Base-by-base conservation (phyloP, 2,329 filamentous ascomycete genomes). In the Cladosporium phlei region DNA sequence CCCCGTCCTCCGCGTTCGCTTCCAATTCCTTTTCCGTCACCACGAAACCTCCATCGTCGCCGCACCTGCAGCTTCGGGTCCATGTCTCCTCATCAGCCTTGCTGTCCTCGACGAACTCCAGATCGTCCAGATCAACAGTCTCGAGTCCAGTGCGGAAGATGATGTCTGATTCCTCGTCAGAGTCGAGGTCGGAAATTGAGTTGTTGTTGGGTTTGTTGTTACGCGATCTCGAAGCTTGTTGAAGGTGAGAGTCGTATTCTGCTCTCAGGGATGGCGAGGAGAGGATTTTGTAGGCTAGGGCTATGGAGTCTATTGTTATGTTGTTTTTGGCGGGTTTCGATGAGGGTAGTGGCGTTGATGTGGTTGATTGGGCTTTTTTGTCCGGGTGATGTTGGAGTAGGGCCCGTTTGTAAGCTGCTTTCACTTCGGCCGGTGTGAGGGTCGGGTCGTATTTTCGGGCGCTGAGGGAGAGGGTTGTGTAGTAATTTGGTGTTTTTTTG, bases 381-480 rank as follows among this genome's bases (percentile, higher is more conserved):
- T 83, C 79, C 1, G 80, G 80, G 58, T 83, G 80, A 54, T 80
- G 69, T 20, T 63, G 61, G 4, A 83, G 68, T 19, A 83, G 67
- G 5, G 78, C 75, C 38, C 67, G 70, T 49, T 75, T 75, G 59
- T 83, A 83, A 8, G 79, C 79, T 22, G 64, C 51, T 58, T 76
- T 77, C 45, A 79, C 61, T 29, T 73, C 69, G 20, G 37, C 4
- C 3, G 45, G 45, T 11, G 34, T 20, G 11, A 47, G 45, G 22
- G 32, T 14, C 5, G 32, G 24, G 30, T 45, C 42, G 19, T n/a
- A 27, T 32, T 34, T 38, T 16, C 57, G 42, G 2, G 53, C 27
- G 14, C 51, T 48, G 19, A 66, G 48, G 25, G 52, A 57, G 12
- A 66, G 56, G 21, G 62, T 53, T 11, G 54, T 49, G 47, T 66